phyloP scores from a whole-genome alignment of 805 yeast genomes.

The Tetrapisispora pingtungensis region DNA sequence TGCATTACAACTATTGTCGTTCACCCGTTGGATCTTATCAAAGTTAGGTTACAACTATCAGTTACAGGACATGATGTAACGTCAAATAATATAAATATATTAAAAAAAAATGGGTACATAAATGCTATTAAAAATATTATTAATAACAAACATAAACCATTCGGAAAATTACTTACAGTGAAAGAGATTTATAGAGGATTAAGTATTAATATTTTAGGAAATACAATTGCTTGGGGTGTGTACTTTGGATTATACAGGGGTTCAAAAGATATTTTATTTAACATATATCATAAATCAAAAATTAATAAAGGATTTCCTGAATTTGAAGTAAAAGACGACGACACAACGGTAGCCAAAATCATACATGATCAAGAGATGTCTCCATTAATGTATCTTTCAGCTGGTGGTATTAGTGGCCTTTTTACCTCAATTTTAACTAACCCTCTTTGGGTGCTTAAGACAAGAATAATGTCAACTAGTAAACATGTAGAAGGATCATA shows the following conservation, averaged over 20 bases:
- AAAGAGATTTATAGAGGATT: conserved; percentile 60
- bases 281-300: conserved; percentile 5
- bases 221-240: conserved; percentile 79
- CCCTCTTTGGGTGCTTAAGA: conserved; percentile 93
- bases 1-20: conserved; percentile 65
- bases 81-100: not conserved
- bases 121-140: conserved; percentile 20
- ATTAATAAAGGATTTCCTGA: conserved; percentile 5
- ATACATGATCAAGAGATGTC: conserved; percentile 29
- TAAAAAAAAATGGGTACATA: conserved; percentile 19
- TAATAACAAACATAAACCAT: conserved; percentile 6
- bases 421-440: conserved; percentile 70
- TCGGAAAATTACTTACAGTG: conserved; percentile 7
- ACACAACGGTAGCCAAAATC: conserved; percentile 4
- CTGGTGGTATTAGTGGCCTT: conserved; percentile 65
- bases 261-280: conserved; percentile 36
- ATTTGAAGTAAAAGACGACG: not conserved
- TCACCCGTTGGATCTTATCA: conserved; percentile 84
- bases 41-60: conserved; percentile 68
- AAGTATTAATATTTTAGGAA: conserved; percentile 71
- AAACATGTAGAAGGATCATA: conserved; percentile 29
- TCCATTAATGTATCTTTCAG: conserved; percentile 37
- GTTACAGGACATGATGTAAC: conserved; percentile 9
- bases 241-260: conserved; percentile 72
- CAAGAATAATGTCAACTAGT: conserved; percentile 60